phyloP scores from a whole-genome alignment of 2,329 filamentous ascomycete species.

The Clonostachys chloroleuca region DNA sequence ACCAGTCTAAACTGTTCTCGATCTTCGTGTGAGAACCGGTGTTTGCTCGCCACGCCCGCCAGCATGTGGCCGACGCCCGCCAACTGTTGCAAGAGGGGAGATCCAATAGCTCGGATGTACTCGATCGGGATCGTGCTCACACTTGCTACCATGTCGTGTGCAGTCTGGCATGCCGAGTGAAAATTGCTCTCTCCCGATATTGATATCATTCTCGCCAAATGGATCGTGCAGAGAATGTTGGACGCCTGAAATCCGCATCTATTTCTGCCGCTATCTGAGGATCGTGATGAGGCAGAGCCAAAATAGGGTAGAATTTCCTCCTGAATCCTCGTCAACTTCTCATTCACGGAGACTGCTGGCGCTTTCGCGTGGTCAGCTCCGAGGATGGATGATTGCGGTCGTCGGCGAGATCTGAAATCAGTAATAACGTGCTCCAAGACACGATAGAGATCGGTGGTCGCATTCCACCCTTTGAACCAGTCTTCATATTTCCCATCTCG shows the following conservation, averaged over 20 bases:
- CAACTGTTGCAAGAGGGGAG: conserved; percentile 21
- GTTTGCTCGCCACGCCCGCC: conserved; percentile 15
- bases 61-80: conserved; percentile 19
- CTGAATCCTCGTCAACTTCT: no score
- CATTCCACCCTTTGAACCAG: conserved; percentile 53
- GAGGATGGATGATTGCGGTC: conserved; percentile 1
- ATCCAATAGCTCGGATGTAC: conserved; percentile 17
- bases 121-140: conserved; percentile 15
- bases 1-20: conserved; percentile 10
- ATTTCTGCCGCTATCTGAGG: no score
- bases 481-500: conserved; percentile 5
- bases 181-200: conserved; percentile 6
- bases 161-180: conserved; percentile 15
- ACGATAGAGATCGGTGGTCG: conserved; percentile 49
- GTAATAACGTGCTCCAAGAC: conserved; percentile 42
- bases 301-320: no score
- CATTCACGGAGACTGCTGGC: no score
- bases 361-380: no score
- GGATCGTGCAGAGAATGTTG: conserved; percentile 22
- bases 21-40: not conserved
- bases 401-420: conserved; percentile 7
- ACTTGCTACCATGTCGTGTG: conserved; percentile 14
- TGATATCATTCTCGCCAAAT: conserved; percentile 17
- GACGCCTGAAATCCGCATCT: conserved; percentile 23
- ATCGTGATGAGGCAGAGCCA: no score